Evolutionary conservation across 331 rosid species (phyloP), one percentile per base, ranked within the genome.

Genomic region (Dryas integrifolia): DNA sequence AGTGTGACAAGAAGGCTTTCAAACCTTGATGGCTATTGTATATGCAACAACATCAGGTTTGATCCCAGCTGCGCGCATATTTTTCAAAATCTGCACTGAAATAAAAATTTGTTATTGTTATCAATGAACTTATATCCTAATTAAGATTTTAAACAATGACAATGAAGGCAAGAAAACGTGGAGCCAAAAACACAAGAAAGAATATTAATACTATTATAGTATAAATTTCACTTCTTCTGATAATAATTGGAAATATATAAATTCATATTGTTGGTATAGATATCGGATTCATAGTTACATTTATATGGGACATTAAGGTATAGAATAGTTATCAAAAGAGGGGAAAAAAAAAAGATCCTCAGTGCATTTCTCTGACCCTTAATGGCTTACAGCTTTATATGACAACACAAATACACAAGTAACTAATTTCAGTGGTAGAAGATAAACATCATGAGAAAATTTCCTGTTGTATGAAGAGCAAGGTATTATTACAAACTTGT

Each of bases 11-110:
- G 57, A 76, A 73, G 74, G 72, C 43, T 77, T 40, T 47, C 52
- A 57, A 65, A 94, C 98, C 96, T 94, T 94, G 77, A 91, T 91
- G 75, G 93, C 92, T 10, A 91, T 85, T 35, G 98, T 91, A 76
- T 91, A 94, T 38, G 98, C 80, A 73, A 94, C 72, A 81, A 91
- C 98, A 77, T 91, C 97, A 55, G 95, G 96, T 81, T 88, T 87
- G 55, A 88, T 72, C 70, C 96, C 92, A 80, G 85, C 84, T 69
- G 77, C 89, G 68, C 76, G 80, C 96, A 91, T 94, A 57, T 66
- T 81, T 70, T 67, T 85, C 84, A 94, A 83, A 84, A 91, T 94
- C 98, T 94, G 92, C 89, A 89, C 51, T 72, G 77, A 49, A 79
- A 52, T 55, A 85, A 21, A 80, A 51, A 45, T 21, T 38, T 45